phyloP scores from a whole-genome alignment of 1,284 basidiomycete genomes.

The Ceratobasidium sp. region DNA sequence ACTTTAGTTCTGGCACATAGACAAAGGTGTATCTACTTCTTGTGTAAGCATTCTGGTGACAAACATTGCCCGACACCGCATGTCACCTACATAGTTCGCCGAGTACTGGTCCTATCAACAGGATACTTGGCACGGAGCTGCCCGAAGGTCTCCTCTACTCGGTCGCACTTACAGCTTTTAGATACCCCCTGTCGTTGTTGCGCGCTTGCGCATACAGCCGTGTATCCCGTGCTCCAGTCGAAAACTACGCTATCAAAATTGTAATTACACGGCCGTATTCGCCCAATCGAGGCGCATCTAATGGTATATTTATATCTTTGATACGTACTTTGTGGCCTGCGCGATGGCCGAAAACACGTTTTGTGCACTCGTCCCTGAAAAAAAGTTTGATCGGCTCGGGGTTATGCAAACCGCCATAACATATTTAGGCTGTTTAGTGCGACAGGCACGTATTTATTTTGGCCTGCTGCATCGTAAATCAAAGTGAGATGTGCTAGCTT shows the following conservation, averaged over 20 bases:
- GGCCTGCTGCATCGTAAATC: too few species aligned
- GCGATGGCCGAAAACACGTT: neutral
- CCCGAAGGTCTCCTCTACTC: neutral
- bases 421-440: neutral
- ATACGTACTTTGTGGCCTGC: slow-evolving; percentile 15
- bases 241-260: neutral
- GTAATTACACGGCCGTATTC: neutral
- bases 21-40: too few species aligned
- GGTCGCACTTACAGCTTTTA: neutral
- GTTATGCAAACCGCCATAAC: slow-evolving; percentile 4
- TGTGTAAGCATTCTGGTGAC: too few species aligned
- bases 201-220: neutral
- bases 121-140: neutral
- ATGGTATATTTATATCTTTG: neutral
- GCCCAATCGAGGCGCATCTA: neutral
- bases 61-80: too few species aligned
- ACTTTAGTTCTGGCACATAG: too few species aligned
- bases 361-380: slow-evolving; percentile 3
- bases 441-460: neutral
- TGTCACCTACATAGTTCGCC: neutral
- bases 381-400: slow-evolving; percentile 11
- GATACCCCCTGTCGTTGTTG: neutral
- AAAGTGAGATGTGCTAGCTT: neutral
- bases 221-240: neutral
- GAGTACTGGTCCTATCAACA: neutral